A percentile compares a stretch with the other conserved stretches of the same genome.
phyloP scores from a whole-genome alignment of 2,329 filamentous ascomycete species.

The Fusarium acutatum region DNA sequence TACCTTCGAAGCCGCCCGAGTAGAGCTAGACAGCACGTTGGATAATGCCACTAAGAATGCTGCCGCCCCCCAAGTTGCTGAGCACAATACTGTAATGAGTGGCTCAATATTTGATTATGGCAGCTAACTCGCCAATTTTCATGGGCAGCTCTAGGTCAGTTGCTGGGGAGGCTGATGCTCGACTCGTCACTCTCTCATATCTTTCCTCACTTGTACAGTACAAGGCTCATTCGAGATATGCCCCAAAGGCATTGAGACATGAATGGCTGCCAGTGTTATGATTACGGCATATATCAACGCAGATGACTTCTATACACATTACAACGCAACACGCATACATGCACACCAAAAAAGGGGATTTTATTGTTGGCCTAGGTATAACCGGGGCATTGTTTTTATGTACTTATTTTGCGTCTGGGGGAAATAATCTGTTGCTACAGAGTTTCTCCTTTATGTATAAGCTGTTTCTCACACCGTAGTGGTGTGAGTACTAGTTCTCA shows the following conservation, averaged over 20 bases:
- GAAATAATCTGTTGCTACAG: background rate
- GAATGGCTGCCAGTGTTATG: conserved; percentile 3
- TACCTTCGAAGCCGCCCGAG: conserved; percentile 50
- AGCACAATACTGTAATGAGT: conserved; percentile 9
- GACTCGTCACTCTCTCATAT: background rate
- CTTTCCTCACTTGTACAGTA: conserved; percentile 21
- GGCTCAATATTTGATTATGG: conserved; percentile 34
- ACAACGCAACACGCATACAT: conserved; percentile 14
- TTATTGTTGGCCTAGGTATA: conserved; percentile 22
- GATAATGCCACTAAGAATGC: conserved; percentile 44
- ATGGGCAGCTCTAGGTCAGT: background rate
- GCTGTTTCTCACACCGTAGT: conserved; percentile 4
- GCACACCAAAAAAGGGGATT: conserved; percentile 17
- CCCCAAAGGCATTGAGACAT: background rate
- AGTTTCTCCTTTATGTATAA: background rate
- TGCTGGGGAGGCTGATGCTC: background rate
- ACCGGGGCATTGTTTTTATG: conserved; percentile 13
- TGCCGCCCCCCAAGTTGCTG: background rate
- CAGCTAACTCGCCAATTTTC: conserved; percentile 9
- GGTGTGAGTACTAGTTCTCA: background rate
- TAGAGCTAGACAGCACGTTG: conserved; percentile 44
- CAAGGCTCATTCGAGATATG: background rate
- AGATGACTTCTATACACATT: conserved; percentile 2
- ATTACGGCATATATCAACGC: conserved; percentile 4
- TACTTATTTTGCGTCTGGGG: conserved; percentile 9